Evolutionary conservation across 1,139 yeast genomes (phyloP).

Genomic region (Debaryomyces singareniensis): DNA sequence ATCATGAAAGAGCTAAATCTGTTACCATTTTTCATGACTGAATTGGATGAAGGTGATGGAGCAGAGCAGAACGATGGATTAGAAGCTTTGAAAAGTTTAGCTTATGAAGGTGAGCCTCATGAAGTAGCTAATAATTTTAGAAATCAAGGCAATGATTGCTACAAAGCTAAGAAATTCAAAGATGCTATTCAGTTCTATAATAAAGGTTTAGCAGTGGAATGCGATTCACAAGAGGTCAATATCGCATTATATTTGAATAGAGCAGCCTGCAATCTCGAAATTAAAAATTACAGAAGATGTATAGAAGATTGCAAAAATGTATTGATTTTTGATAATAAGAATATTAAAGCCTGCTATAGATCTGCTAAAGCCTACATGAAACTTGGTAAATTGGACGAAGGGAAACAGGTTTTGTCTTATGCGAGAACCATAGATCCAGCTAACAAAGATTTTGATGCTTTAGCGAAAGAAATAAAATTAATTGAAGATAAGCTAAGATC

Average conservation of each 20-base stretch:
- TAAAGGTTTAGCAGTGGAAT: slow-evolving; percentile 69
- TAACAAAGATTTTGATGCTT: slow-evolving; percentile 43
- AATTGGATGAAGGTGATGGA: slow-evolving; percentile 71
- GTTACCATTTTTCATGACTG: slow-evolving; percentile 92
- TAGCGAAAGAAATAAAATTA: slow-evolving; percentile 35
- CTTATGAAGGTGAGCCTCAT: slow-evolving; percentile 92
- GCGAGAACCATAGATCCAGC: slow-evolving; percentile 56
- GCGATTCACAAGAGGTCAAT: slow-evolving; percentile 47
- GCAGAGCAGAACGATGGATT: slow-evolving; percentile 70
- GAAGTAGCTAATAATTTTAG: slow-evolving; percentile 88
- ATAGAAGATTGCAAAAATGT: slow-evolving; percentile 82
- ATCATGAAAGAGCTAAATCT: slow-evolving; percentile 73
- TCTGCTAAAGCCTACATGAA: slow-evolving; percentile 76
- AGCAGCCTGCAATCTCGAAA: slow-evolving; percentile 86
- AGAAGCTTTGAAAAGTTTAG: slow-evolving; percentile 87
- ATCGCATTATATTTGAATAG: slow-evolving; percentile 69
- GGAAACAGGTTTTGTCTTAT: slow-evolving; percentile 56
- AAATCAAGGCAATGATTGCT: slow-evolving; percentile 88
- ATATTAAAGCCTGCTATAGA: slow-evolving; percentile 79
- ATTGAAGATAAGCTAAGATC: slow-evolving; percentile 34
- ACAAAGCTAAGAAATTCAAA: slow-evolving; percentile 59
- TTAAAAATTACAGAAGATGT: slow-evolving; percentile 78
- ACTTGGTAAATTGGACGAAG: slow-evolving; percentile 67
- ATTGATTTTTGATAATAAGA: slow-evolving; percentile 56
- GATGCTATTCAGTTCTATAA: slow-evolving; percentile 76